Conservation (phyloP, 768 basidiomycete species). For the Russula foetens region DNA sequence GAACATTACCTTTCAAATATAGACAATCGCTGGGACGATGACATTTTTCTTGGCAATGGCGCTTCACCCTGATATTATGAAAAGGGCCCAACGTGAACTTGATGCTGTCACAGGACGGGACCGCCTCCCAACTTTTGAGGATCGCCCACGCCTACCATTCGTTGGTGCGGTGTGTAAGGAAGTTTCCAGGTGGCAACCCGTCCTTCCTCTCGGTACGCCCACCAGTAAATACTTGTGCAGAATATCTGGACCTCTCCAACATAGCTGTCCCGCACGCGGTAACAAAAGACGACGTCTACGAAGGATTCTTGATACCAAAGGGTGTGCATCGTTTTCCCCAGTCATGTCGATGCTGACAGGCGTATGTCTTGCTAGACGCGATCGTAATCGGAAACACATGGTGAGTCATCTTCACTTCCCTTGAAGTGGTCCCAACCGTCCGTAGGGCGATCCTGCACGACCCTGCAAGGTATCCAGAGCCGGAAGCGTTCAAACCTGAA, state of each 20-base stretch:
- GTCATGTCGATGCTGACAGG: neutral
- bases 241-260: neutral
- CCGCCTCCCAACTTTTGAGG: neutral
- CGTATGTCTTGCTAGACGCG: neutral
- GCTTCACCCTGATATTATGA: neutral
- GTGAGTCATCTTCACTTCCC: neutral
- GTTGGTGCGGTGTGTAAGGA: neutral
- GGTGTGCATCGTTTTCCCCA: neutral
- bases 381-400: neutral
- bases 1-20: neutral
- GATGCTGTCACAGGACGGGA: neutral
- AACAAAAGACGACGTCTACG: neutral
- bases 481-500: slow-evolving; percentile 19
- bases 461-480: neutral
- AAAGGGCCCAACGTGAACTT: neutral
- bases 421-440: neutral
- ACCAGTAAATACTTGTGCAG: neutral
- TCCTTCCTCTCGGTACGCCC: neutral
- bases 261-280: neutral
- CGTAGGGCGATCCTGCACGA: neutral
- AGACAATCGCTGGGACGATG: neutral
- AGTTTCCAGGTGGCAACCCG: neutral
- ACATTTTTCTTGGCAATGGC: neutral
- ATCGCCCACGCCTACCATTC: neutral
- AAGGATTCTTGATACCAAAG: neutral